These are phyloP conservation scores for Didymella keratinophila DNA, from an alignment of 2,329 filamentous ascomycete genomes.

Conservation along the genomic window DNA sequence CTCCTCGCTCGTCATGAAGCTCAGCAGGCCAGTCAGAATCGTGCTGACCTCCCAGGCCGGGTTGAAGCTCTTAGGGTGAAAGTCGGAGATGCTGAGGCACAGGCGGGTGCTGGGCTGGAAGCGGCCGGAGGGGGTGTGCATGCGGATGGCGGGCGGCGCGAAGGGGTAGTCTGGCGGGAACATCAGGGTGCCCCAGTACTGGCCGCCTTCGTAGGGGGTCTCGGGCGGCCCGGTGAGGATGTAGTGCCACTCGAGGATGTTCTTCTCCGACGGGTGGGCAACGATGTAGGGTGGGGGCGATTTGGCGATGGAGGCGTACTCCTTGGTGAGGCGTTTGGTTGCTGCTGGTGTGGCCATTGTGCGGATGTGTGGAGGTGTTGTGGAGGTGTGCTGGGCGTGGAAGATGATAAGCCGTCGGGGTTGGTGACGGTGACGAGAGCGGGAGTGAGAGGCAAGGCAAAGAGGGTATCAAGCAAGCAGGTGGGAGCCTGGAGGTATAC, in stretches of 20 bases:
- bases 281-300: slow-evolving; percentile 89
- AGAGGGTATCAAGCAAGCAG: slow-evolving; percentile 16
- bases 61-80: slow-evolving; percentile 98
- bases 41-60: slow-evolving; percentile 98
- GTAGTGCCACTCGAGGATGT: slow-evolving; percentile 96
- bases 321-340: slow-evolving; percentile 63
- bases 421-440: background rate
- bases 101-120: slow-evolving; percentile 93
- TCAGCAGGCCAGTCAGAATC: slow-evolving; percentile 90
- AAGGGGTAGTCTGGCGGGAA: slow-evolving; percentile 98
- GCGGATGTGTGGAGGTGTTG: slow-evolving; percentile 1
- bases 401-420: background rate
- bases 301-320: slow-evolving; percentile 70
- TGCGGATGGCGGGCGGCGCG: slow-evolving; percentile 94
- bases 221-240: slow-evolving; percentile 93
- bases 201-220: slow-evolving; percentile 91
- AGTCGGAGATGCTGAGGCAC: slow-evolving; percentile 95
- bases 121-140: slow-evolving; percentile 96
- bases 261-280: slow-evolving; percentile 87
- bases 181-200: slow-evolving; percentile 97
- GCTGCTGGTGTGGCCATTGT: slow-evolving; percentile 52
- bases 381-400: background rate
- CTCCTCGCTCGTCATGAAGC: slow-evolving; percentile 98
- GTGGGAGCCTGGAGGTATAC: background rate
- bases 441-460: background rate